Evolutionary conservation across 352 stramenopile genomes (phyloP).

Genomic region (Phytophthora meadii): DNA sequence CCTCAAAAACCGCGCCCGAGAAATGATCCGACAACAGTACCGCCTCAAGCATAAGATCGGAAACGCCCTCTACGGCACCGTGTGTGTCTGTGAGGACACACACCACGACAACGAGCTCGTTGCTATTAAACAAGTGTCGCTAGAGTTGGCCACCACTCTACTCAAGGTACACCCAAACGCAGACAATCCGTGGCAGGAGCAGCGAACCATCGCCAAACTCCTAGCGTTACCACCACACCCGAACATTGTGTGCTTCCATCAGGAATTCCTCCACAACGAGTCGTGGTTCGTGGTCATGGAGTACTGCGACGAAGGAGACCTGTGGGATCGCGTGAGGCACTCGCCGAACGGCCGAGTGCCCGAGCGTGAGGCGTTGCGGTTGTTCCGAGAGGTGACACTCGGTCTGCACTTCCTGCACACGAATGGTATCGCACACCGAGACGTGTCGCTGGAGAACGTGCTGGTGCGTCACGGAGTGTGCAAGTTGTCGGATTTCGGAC

Average conservation of each 20-base stretch:
- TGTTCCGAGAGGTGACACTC: slow-evolving; percentile 36
- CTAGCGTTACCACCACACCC: slow-evolving; percentile 32
- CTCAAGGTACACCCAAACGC: slow-evolving; percentile 31
- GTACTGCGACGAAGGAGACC: slow-evolving; percentile 53
- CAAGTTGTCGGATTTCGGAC: slow-evolving; percentile 69
- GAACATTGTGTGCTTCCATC: slow-evolving; percentile 48
- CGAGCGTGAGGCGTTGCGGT: slow-evolving; percentile 26
- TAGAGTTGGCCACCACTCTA: slow-evolving; percentile 26
- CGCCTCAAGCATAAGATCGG: neutral
- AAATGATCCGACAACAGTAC: neutral
- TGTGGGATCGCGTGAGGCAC: slow-evolving; percentile 40
- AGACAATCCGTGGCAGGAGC: slow-evolving; percentile 54
- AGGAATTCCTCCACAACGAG: slow-evolving; percentile 51
- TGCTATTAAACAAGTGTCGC: slow-evolving; percentile 5
- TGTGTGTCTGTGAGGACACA: slow-evolving; percentile 25
- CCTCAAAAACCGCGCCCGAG: too few relatives aligned
- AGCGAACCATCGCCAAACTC: slow-evolving; percentile 23
- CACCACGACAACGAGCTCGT: slow-evolving; percentile 3
- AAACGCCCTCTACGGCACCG: neutral
- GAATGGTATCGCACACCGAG: slow-evolving; percentile 56
- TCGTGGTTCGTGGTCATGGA: slow-evolving; percentile 63
- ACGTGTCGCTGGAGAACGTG: slow-evolving; percentile 69
- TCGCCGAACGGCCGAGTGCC: slow-evolving; percentile 26
- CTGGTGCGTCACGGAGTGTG: slow-evolving; percentile 29
- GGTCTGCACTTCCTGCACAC: slow-evolving; percentile 52